Conservation (phyloP, 805 yeast genomes). For the Schwanniomyces sp. region DNA sequence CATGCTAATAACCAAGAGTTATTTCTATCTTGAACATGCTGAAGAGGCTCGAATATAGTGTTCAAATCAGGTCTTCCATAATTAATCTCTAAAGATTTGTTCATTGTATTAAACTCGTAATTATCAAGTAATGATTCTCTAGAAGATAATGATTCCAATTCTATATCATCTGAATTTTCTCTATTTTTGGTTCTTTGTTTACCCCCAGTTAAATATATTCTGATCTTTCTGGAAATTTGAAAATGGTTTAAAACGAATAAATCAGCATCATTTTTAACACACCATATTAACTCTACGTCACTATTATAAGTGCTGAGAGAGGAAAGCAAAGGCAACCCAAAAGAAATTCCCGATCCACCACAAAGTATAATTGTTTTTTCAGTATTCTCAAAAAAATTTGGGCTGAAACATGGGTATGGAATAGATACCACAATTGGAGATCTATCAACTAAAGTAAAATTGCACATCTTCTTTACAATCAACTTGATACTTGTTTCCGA, state of each 20-base stretch:
- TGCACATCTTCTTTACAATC: slow-evolving; percentile 43
- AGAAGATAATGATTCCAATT: slow-evolving; percentile 21
- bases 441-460: slow-evolving; percentile 11
- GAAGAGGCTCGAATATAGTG: slow-evolving; percentile 24
- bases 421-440: slow-evolving; percentile 16
- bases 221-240: slow-evolving; percentile 26
- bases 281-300: slow-evolving; percentile 52
- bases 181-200: slow-evolving; percentile 9
- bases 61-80: slow-evolving; percentile 46
- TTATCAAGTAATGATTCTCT: slow-evolving; percentile 10
- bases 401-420: slow-evolving; percentile 45
- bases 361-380: slow-evolving; percentile 54
- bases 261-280: slow-evolving; percentile 47
- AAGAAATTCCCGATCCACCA: slow-evolving; percentile 76
- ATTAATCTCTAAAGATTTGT: slow-evolving; percentile 16
- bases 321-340: slow-evolving; percentile 54
- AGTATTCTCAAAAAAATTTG: slow-evolving; percentile 46
- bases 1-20: slow-evolving; percentile 58
- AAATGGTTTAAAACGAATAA: slow-evolving; percentile 42
- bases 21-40: slow-evolving; percentile 28
- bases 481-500: slow-evolving; percentile 41
- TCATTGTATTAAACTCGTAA: slow-evolving; percentile 6
- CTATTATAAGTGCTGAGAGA: slow-evolving; percentile 30
- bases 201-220: slow-evolving; percentile 39
- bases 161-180: slow-evolving; percentile 13